Evolutionary conservation across 176 grass and related monocot genomes (phyloP).

Genomic region (Lolium multiflorum): DNA sequence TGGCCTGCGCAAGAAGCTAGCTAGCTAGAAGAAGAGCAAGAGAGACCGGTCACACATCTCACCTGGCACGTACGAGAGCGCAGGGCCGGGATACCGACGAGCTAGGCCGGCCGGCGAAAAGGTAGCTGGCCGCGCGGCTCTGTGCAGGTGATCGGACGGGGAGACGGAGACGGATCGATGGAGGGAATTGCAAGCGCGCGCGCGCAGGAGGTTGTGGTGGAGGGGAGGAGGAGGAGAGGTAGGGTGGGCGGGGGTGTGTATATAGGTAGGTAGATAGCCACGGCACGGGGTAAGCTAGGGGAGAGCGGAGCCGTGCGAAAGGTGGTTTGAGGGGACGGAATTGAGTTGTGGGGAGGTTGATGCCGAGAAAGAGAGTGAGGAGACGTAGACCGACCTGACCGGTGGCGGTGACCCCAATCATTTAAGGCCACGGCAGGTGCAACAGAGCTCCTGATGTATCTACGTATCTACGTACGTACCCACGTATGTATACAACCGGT

Average conservation of each 20-base stretch:
- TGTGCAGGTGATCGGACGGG: background rate
- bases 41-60: background rate
- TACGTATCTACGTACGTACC: background rate
- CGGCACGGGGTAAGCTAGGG: background rate
- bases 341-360: conserved; percentile 24
- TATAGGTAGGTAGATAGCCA: conserved; percentile 23
- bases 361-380: conserved; percentile 16
- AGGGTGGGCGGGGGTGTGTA: conserved; percentile 25
- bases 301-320: conserved; percentile 1
- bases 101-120: background rate
- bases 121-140: background rate
- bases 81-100: background rate
- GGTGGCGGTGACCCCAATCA: conserved; percentile 33
- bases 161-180: background rate
- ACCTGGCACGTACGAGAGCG: background rate
- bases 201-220: background rate
- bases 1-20: background rate
- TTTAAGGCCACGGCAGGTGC: conserved; percentile 20
- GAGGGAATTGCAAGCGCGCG: background rate
- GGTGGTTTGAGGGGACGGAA: conserved; percentile 19
- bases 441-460: background rate
- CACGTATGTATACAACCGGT: background rate
- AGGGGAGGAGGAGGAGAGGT: background rate
- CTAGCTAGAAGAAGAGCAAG: background rate
- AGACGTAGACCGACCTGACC: conserved; percentile 28